Evolutionary conservation across 208 protist species (phyloP), one percentile per base, ranked within the genome.

Genomic region (Naegleria lovaniensis): DNA sequence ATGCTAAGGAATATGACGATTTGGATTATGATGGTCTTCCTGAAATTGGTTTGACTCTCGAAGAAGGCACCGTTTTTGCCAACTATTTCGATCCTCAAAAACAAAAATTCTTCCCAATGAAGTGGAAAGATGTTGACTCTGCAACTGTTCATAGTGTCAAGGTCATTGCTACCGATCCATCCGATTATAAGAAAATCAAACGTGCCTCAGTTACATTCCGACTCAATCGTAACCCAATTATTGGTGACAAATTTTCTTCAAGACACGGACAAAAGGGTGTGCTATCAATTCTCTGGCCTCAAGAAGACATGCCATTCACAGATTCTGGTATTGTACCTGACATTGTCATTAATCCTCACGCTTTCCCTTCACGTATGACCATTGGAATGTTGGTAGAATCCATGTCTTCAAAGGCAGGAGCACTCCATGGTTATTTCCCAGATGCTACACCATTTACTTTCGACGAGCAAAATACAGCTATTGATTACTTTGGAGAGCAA

Each of bases 281-380:
- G 83, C 93, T 99, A 83, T 97, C 96, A 67, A 93, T 98, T n/a
- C 94, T 99, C 86, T 98, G 98, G 94, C 96, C 95, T 52, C 22
- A 90, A 83, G 90, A 91, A 43, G 93, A 97, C 90, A 96, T 97
- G 95, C 96, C 96, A 52, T 97, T 96, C 85, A 93, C 94, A 51
- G 95, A 97, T 41, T 94, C 90, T 91, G 99, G 99, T 91, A 97
- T 99, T 89, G 97, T 94, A 6, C 99, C 99, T 9, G 99, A 99
- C 93, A 95, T 99, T 86, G 98, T 99, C 93, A 99, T 99, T 94
- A 99, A 99, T 95, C 99, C 99, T 43, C 99, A 99, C 94, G 99
- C 99, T 92, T 99, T 99, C 94, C 99, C 99, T 43, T 99, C 99
- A 9, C 98, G 99, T 93, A 99, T 99, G 99, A 99, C 99, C 19